phyloP scores from a whole-genome alignment of 2,329 filamentous ascomycete genomes.

The Arthroderma sp. region DNA sequence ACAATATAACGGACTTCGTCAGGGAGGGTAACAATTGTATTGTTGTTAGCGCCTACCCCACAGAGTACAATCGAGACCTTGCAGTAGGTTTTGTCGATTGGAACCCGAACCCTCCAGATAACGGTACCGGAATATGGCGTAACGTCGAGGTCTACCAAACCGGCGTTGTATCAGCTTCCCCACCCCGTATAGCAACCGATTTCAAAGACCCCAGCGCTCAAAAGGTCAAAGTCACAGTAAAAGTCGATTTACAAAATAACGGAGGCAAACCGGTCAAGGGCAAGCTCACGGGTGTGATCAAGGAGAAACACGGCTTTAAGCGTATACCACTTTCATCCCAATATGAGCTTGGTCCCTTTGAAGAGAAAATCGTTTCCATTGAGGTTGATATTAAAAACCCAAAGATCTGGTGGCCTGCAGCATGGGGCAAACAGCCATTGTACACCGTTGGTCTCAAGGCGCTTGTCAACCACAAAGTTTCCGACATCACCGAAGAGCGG shows the following conservation, averaged over 20 bases:
- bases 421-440: background rate
- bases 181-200: slow-evolving; percentile 34
- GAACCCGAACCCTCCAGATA: slow-evolving; percentile 49
- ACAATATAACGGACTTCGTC: slow-evolving; percentile 38
- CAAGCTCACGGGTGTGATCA: slow-evolving; percentile 15
- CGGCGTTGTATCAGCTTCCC: slow-evolving; percentile 34
- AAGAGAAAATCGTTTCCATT: slow-evolving; percentile 29
- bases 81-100: slow-evolving; percentile 49
- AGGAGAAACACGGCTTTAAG: slow-evolving; percentile 7
- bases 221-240: slow-evolving; percentile 29
- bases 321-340: slow-evolving; percentile 17
- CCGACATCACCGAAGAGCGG: slow-evolving; percentile 21
- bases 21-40: slow-evolving; percentile 34
- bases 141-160: slow-evolving; percentile 44
- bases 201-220: slow-evolving; percentile 24
- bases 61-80: slow-evolving; percentile 47
- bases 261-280: slow-evolving; percentile 12
- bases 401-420: background rate
- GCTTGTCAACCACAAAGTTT: slow-evolving; percentile 15
- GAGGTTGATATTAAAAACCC: slow-evolving; percentile 10
- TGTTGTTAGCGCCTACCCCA: slow-evolving; percentile 43
- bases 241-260: slow-evolving; percentile 25
- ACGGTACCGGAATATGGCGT: slow-evolving; percentile 51
- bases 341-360: slow-evolving; percentile 26
- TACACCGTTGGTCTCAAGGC: slow-evolving; percentile 18